Base-by-base conservation (phyloP, 176 grass and related monocot genomes). In the Oryza meridionalis region DNA sequence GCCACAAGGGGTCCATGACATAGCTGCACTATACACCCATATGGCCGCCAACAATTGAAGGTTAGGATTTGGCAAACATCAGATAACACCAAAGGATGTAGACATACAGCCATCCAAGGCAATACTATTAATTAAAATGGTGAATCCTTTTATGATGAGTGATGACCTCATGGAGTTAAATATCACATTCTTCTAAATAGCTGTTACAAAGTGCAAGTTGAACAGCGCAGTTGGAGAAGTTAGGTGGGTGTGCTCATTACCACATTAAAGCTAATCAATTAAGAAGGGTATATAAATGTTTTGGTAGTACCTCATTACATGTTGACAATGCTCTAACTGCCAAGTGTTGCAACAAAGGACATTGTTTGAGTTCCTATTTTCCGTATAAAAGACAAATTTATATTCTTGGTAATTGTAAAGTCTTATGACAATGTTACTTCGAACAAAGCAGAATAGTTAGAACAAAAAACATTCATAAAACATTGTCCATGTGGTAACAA, bases 231-330 rank as follows among this genome's bases (percentile, higher is more conserved):
- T 29, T 78, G 5, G 21, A 40, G 5, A 11, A 14, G 12, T 26
- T 29, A 37, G 59, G 33, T 68, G 35, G 6, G 47, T 44, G 50
- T 58, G 40, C 22, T 65, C 85, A 76, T 63, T 65, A 61, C 50
- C 10, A 37, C 2, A 67, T 67, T n/a, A 68, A 49, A 70, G 40
- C 35, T 76, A 86, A 76, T 62, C 24, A 14, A 67, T 32, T 82
- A 38, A 19, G 59, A 21, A 27, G 67, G 37, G 4, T 19, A 45
- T 59, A 58, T 9, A 16, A 75, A 81, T 24, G 5, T 81, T 62
- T 75, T 16, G 12, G 17, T 58, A 21, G 6, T 58, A 58, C 22
- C 9, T 13, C 58, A 71, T 66, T 66, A 59, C 75, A 64, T 61
- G 25, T 4, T 62, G 58, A 10, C 26, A 66, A 37, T 51, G 31